These are phyloP conservation scores for Schizochytrium sp. DNA, from an alignment of 108 stramenopile genomes.

Conservation along the genomic window DNA sequence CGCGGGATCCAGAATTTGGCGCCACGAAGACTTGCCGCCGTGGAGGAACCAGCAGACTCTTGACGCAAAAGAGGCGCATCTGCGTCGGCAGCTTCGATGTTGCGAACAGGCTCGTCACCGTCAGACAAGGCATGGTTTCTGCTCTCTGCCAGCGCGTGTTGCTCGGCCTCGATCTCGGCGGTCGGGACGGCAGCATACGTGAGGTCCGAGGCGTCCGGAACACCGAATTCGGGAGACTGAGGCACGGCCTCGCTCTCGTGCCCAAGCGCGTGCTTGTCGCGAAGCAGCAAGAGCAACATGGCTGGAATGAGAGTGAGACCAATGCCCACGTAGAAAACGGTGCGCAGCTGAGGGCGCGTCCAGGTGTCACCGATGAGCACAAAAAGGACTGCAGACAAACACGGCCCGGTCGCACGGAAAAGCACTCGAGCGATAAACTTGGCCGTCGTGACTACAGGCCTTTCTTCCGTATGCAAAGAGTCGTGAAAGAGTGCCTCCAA, in stretches of 20 bases:
- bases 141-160: neutral
- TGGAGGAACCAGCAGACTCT: too few species aligned
- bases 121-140: neutral
- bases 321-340: slow-evolving; percentile 52
- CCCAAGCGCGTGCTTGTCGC: slow-evolving; percentile 53
- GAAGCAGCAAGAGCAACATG: slow-evolving; percentile 53
- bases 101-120: neutral
- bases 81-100: too few species aligned
- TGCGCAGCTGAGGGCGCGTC: slow-evolving; percentile 39
- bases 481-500: neutral
- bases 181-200: neutral
- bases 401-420: slow-evolving; percentile 38
- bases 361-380: slow-evolving; percentile 56
- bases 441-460: neutral
- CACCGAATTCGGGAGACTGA: neutral
- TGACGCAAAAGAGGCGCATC: too few species aligned
- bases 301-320: slow-evolving; percentile 44
- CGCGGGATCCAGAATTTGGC: slow-evolving; percentile 11
- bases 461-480: neutral
- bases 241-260: slow-evolving; percentile 16
- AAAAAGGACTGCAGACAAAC: slow-evolving; percentile 48
- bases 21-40: neutral
- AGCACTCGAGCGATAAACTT: neutral
- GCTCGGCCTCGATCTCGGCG: neutral
- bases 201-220: neutral